Conservation (phyloP, 306 rosid species). For the Inga laurina region DNA sequence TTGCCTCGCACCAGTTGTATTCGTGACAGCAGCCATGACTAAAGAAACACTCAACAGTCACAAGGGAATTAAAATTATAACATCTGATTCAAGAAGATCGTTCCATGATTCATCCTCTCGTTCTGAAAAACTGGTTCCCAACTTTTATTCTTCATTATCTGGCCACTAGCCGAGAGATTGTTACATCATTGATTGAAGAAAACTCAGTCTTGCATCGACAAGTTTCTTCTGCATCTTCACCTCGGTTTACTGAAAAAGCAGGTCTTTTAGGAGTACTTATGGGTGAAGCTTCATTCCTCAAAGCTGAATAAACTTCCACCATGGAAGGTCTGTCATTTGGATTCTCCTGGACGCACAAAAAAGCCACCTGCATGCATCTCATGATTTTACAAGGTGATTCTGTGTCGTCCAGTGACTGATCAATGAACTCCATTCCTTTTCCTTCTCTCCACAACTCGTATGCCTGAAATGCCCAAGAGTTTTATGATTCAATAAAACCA, state of each 20-base stretch:
- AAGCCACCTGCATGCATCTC: conserved; percentile 70
- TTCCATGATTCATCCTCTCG: not conserved
- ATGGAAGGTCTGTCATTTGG: conserved; percentile 52
- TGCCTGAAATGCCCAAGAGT: conserved; percentile 40
- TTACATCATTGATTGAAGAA: conserved; percentile 45
- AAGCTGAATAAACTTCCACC: conserved; percentile 59
- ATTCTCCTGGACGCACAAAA: conserved; percentile 54
- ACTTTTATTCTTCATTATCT: conserved; percentile 36
- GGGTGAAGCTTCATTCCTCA: conserved; percentile 44
- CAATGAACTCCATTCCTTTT: conserved; percentile 49
- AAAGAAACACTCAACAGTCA: no score
- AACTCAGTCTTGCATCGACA: not conserved
- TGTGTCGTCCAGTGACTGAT: conserved; percentile 55
- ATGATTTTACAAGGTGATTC: conserved; percentile 41
- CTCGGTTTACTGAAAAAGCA: conserved; percentile 41
- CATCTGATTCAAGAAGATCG: not conserved
- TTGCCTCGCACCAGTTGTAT: no score
- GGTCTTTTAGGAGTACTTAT: conserved; percentile 44
- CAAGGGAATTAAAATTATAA: no score
- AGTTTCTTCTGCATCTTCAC: conserved; percentile 9
- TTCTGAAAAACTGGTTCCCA: not conserved
- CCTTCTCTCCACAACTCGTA: conserved; percentile 55
- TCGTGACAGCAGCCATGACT: no score
- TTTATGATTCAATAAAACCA: not conserved
- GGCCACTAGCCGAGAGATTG: conserved; percentile 47